Evolutionary conservation across 2,329 filamentous ascomycete species (phyloP), one percentile per base, ranked within the genome.

Genomic region (Pleomassaria siparia): DNA sequence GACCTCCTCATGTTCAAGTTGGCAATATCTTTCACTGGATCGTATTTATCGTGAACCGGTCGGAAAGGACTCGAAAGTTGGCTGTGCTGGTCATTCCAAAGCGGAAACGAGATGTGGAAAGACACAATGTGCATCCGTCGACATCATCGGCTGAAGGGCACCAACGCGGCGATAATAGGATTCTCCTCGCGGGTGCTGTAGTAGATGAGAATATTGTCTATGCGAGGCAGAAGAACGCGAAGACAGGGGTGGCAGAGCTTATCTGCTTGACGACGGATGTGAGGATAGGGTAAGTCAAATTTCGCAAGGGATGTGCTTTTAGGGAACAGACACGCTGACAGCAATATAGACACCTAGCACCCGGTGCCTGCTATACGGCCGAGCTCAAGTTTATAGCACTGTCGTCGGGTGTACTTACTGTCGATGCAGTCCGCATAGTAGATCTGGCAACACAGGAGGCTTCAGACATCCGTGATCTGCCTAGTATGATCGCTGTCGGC

Each of bases 251-350:
- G 9, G 80, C 84, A 2, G 86, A 90, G 55, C 72, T 91, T 25
- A 76, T 90, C n/a, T 90, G 86, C 60, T 73, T 91, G 41, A 90
- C 84, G 48, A 85, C 87, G 3, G 88, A 91, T 67, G 81, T 86
- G 20, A 78, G 87, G 25, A 80, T 91, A 24, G 88, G 88, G 80
- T 81, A 63, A 67, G 78, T 71, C n/a, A 18, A 7, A 16, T 35
- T 20, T n/a, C 9, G 13, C 22, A 10, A 32, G 3, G 16, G 32
- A 20, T 6, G 30, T 33, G 6, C n/a, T 18, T n/a, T n/a, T 15
- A 15, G 39, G 28, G 29, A n/a, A 20, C n/a, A 40, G 13, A 43
- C 8, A 35, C 44, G 46, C 59, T 63, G 46, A 63, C 44, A 44
- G n/a, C 29, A 53, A 26, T n/a, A 39, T 43, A 82, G 80, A 0